Evolutionary conservation across 208 protist species (phyloP).

Genomic region (Leptomonas seymouri): DNA sequence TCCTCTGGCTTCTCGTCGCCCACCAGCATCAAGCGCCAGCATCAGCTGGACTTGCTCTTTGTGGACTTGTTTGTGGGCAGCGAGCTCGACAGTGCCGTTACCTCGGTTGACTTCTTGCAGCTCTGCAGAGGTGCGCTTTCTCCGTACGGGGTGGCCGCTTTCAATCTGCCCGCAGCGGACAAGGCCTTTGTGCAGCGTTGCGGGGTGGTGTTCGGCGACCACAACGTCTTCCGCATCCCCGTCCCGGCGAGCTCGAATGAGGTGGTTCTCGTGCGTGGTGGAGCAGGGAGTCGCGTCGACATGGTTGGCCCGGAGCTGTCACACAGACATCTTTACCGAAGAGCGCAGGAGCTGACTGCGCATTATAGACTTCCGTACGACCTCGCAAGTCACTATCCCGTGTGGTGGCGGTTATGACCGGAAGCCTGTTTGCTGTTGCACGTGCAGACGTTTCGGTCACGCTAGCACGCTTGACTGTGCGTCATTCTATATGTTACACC

Average conservation of each 20-base stretch:
- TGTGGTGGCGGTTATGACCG: slow-evolving; percentile 85
- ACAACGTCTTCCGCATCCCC: slow-evolving; percentile 73
- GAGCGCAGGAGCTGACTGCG: slow-evolving; percentile 55
- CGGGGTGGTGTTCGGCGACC: slow-evolving; percentile 52
- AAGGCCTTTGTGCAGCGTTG: slow-evolving; percentile 59
- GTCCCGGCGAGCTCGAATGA: slow-evolving; percentile 68
- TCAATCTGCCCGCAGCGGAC: slow-evolving; percentile 71
- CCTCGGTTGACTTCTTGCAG: slow-evolving; percentile 52
- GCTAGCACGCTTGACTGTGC: too few relatives aligned
- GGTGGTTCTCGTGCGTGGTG: slow-evolving; percentile 72
- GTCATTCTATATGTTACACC: too few relatives aligned
- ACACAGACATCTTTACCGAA: slow-evolving; percentile 61
- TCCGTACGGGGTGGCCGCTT: slow-evolving; percentile 72
- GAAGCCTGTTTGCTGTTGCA: background rate
- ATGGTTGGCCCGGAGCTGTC: slow-evolving; percentile 38
- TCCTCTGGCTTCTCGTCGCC: background rate
- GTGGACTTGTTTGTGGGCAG: slow-evolving; percentile 87
- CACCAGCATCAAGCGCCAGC: slow-evolving; percentile 24
- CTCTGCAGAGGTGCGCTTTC: slow-evolving; percentile 58
- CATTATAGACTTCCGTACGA: slow-evolving; percentile 75
- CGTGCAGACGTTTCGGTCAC: too few relatives aligned
- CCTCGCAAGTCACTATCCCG: slow-evolving; percentile 68
- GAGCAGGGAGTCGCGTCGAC: slow-evolving; percentile 7
- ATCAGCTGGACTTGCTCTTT: slow-evolving; percentile 78
- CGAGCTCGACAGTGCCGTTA: slow-evolving; percentile 44